phyloP scores from a whole-genome alignment of 1,139 yeast species.

The Diutina catenulata region DNA sequence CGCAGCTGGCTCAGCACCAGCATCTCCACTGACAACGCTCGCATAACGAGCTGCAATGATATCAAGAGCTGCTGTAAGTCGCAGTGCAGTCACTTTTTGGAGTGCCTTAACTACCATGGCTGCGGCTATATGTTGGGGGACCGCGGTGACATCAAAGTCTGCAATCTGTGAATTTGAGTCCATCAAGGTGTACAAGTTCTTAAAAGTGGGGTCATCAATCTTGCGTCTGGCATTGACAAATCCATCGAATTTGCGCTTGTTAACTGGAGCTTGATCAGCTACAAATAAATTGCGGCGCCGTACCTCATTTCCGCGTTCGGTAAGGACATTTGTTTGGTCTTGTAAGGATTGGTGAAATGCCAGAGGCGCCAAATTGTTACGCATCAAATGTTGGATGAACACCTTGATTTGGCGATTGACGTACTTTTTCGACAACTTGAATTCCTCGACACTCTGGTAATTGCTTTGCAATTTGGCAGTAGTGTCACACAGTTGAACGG shows the following conservation, averaged over 20 bases:
- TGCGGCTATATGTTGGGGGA: slow-evolving; percentile 54
- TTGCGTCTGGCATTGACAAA: slow-evolving; percentile 17
- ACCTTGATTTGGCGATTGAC: slow-evolving; percentile 28
- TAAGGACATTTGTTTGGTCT: slow-evolving; percentile 50
- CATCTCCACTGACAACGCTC: slow-evolving; percentile 12
- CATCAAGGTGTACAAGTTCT: slow-evolving; percentile 46
- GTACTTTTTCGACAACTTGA: slow-evolving; percentile 29
- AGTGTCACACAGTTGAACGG: slow-evolving; percentile 23
- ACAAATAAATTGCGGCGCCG: slow-evolving; percentile 27
- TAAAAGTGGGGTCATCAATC: slow-evolving; percentile 22
- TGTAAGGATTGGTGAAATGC: slow-evolving; percentile 19
- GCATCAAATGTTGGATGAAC: slow-evolving; percentile 24
- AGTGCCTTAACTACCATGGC: slow-evolving; percentile 61
- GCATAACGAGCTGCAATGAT: slow-evolving; percentile 53
- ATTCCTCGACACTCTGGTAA: slow-evolving; percentile 32
- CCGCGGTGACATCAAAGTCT: slow-evolving; percentile 54
- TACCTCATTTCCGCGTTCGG: slow-evolving; percentile 30
- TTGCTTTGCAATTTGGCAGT: slow-evolving; percentile 29
- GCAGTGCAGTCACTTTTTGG: slow-evolving; percentile 14
- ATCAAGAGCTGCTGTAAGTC: background rate
- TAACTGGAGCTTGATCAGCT: background rate
- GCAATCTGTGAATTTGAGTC: slow-evolving; percentile 48
- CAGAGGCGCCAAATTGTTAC: slow-evolving; percentile 23
- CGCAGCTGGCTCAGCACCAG: background rate
- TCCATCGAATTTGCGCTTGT: slow-evolving; percentile 18